These are phyloP conservation scores for Cladosporium austrohemisphaericum DNA, from an alignment of 2,329 filamentous ascomycete genomes.

Conservation along the genomic window DNA sequence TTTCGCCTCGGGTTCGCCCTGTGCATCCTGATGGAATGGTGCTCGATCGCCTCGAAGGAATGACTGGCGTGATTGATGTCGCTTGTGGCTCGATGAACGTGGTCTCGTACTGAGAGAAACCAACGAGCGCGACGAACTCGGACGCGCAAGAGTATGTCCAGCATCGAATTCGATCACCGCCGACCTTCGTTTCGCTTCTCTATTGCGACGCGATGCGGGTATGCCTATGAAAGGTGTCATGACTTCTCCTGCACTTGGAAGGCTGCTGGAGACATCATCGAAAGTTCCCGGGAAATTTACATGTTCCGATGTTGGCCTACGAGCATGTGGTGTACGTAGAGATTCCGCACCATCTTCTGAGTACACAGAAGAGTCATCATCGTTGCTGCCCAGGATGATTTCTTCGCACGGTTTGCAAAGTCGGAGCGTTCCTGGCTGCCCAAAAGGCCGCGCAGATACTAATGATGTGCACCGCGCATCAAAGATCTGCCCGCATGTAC, in stretches of 20 bases:
- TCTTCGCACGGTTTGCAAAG: constrained; percentile 91
- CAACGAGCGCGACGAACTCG: constrained; percentile 87
- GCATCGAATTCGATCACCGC: constrained; percentile 86
- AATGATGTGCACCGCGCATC: constrained; percentile 92
- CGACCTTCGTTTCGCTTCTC: constrained; percentile 78
- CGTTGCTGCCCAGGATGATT: constrained; percentile 85
- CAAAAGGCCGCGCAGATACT: constrained; percentile 84
- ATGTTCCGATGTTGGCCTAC: constrained; percentile 14
- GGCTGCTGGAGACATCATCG: constrained; percentile 24
- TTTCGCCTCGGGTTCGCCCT: constrained; percentile 63
- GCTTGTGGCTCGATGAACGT: constrained; percentile 73
- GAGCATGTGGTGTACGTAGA: constrained; percentile 23
- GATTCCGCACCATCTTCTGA: constrained; percentile 61
- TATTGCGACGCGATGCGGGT: constrained; percentile 61
- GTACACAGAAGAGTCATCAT: constrained; percentile 88
- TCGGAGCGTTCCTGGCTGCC: constrained; percentile 75
- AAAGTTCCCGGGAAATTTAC: constrained; percentile 14
- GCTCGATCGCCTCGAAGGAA: constrained; percentile 77
- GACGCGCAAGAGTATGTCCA: constrained; percentile 72
- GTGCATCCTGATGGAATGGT: constrained; percentile 75
- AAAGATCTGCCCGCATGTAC: constrained; percentile 96
- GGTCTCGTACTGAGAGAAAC: constrained; percentile 69
- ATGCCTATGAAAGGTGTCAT: constrained; percentile 61
- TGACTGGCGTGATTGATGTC: constrained; percentile 84
- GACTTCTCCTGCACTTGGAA: constrained; percentile 31